phyloP scores from a whole-genome alignment of 345 rosid genomes.

The Clausena lansium region DNA sequence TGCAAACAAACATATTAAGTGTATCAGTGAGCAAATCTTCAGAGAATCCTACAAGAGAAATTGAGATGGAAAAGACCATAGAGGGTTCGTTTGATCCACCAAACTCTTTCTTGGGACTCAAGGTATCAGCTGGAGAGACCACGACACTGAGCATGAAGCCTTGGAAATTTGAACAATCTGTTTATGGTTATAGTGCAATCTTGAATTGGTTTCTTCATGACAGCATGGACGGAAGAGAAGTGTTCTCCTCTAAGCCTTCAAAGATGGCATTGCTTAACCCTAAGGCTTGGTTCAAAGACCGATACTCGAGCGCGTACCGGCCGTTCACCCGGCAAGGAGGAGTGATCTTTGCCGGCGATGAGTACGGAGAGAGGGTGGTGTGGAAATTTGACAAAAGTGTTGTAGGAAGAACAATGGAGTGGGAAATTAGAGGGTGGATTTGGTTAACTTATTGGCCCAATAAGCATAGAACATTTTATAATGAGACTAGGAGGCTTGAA shows the following conservation, averaged over 20 bases:
- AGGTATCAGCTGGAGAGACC: constrained; percentile 57
- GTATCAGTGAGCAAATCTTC: constrained; percentile 77
- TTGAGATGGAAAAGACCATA: constrained; percentile 45
- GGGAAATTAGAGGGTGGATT: constrained; percentile 81
- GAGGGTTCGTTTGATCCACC: constrained; percentile 73
- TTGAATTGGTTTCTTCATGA: constrained; percentile 93
- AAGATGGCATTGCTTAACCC: constrained; percentile 60
- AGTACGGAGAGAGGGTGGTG: constrained; percentile 64
- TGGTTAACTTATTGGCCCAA: constrained; percentile 96
- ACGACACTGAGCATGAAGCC: constrained; percentile 63
- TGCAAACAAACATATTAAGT: constrained; percentile 66
- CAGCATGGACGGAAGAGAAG: constrained; percentile 69
- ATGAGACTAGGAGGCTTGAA: constrained; percentile 74
- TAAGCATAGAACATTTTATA: constrained; percentile 61
- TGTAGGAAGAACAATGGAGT: constrained; percentile 65
- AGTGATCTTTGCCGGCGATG: constrained; percentile 77
- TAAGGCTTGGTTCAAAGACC: constrained; percentile 74
- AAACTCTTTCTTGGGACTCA: constrained; percentile 59
- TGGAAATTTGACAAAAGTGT: constrained; percentile 71
- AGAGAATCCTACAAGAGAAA: constrained; percentile 52
- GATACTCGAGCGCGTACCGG: constrained; percentile 64
- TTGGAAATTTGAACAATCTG: constrained; percentile 84
- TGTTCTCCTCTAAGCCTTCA: constrained; percentile 73
- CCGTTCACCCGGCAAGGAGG: constrained; percentile 85
- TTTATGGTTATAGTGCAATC: constrained; percentile 54